Evolutionary conservation across 2,329 filamentous ascomycete species (phyloP), one percentile per base, ranked within the genome.

Genomic region (Phaeosphaeria sp.): DNA sequence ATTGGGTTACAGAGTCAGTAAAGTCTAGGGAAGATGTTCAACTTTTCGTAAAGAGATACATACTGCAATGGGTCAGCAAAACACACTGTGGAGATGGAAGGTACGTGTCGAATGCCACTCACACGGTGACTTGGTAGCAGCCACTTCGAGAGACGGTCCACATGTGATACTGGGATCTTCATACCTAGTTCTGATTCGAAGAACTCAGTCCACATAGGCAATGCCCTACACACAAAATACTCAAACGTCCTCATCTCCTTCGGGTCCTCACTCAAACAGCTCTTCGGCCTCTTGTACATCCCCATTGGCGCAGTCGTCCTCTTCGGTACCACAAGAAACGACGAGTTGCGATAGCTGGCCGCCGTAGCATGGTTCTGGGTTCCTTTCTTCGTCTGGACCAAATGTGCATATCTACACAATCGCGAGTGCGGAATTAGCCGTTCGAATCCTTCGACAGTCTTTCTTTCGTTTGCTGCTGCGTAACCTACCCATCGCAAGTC

Each of bases 131-230:
- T 39, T n/a, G 8, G 6, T 17, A 39, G 36, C 15, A 39, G 15
- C 4, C 15, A 39, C 36, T 39, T 39, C 36, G 36, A 39, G 36
- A 17, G 17, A 39, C 36, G n/a, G 36, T 39, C 36, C 36, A 7
- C 36, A 6, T 15, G 17, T n/a, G 2, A 6, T n/a, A 17, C 36
- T 15, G 36, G 13, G 36, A 7, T 39, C 17, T 15, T n/a, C 13
- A 15, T 39, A 39, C 36, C 36, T 3, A 72, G 64, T 33, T 72
- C 71, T 5, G 71, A 71, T n/a, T 71, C 69, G 59, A 73, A 73
- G 59, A 71, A 72, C 36, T 72, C 71, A 15, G 68, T 72, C 68
- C 68, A 71, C 56, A 69, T 66, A 0, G 68, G 68, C 13, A 73
- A 64, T n/a, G 68, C 71, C 46, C 64, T 56, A 6, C 60, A 59